These are phyloP conservation scores for Coemansia umbellata DNA, from an alignment of 192 early-diverging fungal species.

Conservation along the genomic window DNA sequence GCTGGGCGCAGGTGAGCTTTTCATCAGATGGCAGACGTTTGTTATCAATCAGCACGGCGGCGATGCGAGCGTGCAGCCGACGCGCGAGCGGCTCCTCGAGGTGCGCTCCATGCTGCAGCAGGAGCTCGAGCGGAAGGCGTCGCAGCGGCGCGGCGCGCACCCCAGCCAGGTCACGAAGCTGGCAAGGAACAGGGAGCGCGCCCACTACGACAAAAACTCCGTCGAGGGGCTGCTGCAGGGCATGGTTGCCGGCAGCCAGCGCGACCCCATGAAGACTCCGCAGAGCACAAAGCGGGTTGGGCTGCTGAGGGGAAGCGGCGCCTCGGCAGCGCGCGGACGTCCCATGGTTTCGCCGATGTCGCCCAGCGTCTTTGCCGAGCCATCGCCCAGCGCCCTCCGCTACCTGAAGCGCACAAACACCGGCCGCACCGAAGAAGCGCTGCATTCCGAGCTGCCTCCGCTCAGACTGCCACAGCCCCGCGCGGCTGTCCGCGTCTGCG, in stretches of 20 bases:
- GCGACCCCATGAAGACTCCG: constrained; percentile 23
- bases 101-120: constrained; percentile 27
- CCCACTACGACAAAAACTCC: constrained; percentile 45
- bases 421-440: constrained; percentile 31
- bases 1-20: constrained; percentile 34
- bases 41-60: constrained; percentile 43
- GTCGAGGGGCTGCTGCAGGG: constrained; percentile 44
- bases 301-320: constrained; percentile 18
- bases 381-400: constrained; percentile 43
- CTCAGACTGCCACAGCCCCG: constrained; percentile 10
- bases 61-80: constrained; percentile 25
- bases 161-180: constrained; percentile 26
- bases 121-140: constrained; percentile 30
- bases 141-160: constrained; percentile 21
- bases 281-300: constrained; percentile 37
- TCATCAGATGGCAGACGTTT: constrained; percentile 47
- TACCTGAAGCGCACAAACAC: constrained; percentile 36
- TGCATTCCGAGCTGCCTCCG: constrained; percentile 27
- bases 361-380: constrained; percentile 47
- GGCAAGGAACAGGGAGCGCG: constrained; percentile 34
- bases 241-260: constrained; percentile 34
- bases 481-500: constrained; percentile 1
- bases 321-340: constrained; percentile 4
- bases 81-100: constrained; percentile 44
- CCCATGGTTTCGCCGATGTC: constrained; percentile 30